Percentiles rank a stretch among this genome's conserved stretches.
phyloP scores from a whole-genome alignment of 1,139 yeast species.

The Blastobotrys elegans region DNA sequence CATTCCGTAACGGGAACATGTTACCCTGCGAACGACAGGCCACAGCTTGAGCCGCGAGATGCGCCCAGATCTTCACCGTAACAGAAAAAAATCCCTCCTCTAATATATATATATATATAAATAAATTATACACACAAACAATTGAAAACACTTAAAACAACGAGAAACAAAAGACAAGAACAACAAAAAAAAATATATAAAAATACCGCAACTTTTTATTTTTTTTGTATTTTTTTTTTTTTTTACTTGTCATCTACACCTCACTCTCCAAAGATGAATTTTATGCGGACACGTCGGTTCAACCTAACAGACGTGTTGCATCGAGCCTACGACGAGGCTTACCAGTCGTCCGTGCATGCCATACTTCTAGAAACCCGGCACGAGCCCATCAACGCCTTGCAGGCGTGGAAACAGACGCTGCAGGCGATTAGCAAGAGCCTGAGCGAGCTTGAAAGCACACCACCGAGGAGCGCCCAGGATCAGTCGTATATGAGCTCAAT shows the following conservation, averaged over 20 bases:
- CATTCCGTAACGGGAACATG: too few species aligned
- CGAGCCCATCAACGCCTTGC: slow-evolving; percentile 30
- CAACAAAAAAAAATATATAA: not conserved
- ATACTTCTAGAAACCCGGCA: slow-evolving; percentile 34
- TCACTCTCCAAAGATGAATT: slow-evolving; percentile 4
- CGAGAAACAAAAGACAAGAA: not conserved
- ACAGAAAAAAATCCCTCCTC: too few species aligned
- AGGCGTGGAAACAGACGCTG: slow-evolving; percentile 32
- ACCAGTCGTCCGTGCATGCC: slow-evolving; percentile 35
- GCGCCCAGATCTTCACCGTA: too few species aligned
- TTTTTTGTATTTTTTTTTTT: not conserved
- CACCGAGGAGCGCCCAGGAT: slow-evolving; percentile 32
- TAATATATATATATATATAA: too few species aligned
- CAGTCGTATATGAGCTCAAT: slow-evolving; percentile 33
- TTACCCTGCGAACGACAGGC: too few species aligned
- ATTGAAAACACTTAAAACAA: not conserved
- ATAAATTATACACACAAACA: too few species aligned
- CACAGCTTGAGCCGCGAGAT: too few species aligned
- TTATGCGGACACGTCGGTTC: slow-evolving; percentile 10
- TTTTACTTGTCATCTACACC: not conserved
- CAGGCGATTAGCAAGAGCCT: slow-evolving; percentile 28
- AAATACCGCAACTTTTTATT: not conserved
- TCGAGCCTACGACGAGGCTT: slow-evolving; percentile 35
- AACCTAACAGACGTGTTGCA: slow-evolving; percentile 28
- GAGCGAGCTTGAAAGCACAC: slow-evolving; percentile 28